Conservation (phyloP, 2,329 filamentous ascomycete genomes). For the Claviceps digitariae region DNA sequence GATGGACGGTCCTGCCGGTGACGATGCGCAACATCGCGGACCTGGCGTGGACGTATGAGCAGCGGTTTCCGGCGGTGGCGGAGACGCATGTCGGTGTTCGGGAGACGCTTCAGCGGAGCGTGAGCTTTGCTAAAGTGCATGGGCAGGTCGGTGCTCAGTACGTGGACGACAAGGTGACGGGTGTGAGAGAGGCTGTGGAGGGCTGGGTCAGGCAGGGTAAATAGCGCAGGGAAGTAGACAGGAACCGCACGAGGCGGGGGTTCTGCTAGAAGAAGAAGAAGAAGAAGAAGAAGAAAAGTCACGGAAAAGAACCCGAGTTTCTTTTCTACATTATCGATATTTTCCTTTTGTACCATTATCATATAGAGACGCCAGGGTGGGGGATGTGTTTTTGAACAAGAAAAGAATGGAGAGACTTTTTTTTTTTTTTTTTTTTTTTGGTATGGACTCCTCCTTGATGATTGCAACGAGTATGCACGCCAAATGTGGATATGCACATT, state of each 20-base stretch:
- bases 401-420: neutral
- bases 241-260: slow-evolving; percentile 1
- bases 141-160: slow-evolving; percentile 54
- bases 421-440: neutral
- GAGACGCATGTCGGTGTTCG: slow-evolving; percentile 65
- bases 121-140: slow-evolving; percentile 63
- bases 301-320: neutral
- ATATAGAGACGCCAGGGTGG: slow-evolving; percentile 15
- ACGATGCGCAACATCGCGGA: slow-evolving; percentile 84
- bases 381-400: neutral
- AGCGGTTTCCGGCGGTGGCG: slow-evolving; percentile 69
- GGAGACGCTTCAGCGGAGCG: slow-evolving; percentile 54
- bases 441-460: neutral
- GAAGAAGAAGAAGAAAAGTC: slow-evolving; percentile 10
- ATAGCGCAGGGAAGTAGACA: slow-evolving; percentile 31
- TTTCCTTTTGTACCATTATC: slow-evolving; percentile 21
- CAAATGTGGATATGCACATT: neutral
- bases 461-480: neutral
- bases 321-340: neutral
- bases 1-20: slow-evolving; percentile 72
- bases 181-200: slow-evolving; percentile 65
- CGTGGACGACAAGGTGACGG: slow-evolving; percentile 68
- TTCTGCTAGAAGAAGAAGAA: neutral
- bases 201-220: slow-evolving; percentile 85
- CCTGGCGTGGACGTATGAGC: slow-evolving; percentile 84